Base-by-base conservation (phyloP, 805 yeast species). In the Pichia pseudocactophila region DNA sequence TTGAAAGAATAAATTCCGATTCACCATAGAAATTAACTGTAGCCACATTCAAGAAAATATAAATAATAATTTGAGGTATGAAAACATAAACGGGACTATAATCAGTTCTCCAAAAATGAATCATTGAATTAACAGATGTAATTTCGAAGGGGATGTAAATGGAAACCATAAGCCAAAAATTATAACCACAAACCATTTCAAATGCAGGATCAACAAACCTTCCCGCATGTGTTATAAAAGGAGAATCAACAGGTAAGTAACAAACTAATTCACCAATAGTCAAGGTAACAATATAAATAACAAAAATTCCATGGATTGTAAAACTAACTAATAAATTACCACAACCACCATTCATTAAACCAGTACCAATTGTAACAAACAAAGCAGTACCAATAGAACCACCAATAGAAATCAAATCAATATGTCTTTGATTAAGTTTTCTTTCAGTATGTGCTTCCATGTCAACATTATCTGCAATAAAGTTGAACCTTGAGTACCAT, bases 341-440 rank as follows among this genome's bases (percentile, higher is more conserved):
- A 0, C 90, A 82, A 1, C 94, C 94, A 39, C 83, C 88, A 35
- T 70, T 66, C 26, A 71, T 66, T 28, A 85, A 62, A 1, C 78
- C 82, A 38, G 67, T 61, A 13, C 88, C 88, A 43, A 82, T 80
- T 19, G 85, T 73, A 5, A 82, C 87, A 50, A 84, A 84, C 7
- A 84, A 64, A 8, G 85, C 90, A 2, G 90, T 80, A 32, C 94
- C 94, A 49, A 84, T 81, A 32, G 86, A 80, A 41, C 90, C 92
- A 17, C 90, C 87, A 19, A 85, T 79, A 11, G 86, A 82, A 47
- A 85, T 78, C 41, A 85, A 68, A 54, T 83, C 87, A 20, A 85
- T 78, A 62, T 87, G 95, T 45, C 95, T 67, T 41, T 78, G 76
- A 46, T 69, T 63, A 42, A 83, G 65, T 25, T 69, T 69, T 37